Evolutionary conservation across 345 rosid genomes (phyloP).

Genomic region (Gossypium australe): DNA sequence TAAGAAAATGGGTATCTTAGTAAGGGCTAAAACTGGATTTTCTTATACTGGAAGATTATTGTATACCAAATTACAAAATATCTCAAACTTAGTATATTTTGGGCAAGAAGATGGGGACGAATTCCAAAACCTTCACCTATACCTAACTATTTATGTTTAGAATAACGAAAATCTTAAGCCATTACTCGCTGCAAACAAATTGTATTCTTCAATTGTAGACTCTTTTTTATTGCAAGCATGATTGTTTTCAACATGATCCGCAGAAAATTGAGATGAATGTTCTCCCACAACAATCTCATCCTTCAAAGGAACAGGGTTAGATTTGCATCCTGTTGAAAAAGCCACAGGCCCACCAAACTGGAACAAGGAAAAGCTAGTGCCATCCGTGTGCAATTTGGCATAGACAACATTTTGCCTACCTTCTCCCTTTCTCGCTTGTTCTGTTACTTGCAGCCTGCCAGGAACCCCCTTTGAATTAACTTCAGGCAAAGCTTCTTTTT

Average conservation of each 20-base stretch:
- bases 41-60: constrained; percentile 37
- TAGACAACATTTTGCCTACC: constrained; percentile 25
- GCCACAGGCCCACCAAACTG: constrained; percentile 88
- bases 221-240: constrained; percentile 44
- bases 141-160: constrained; percentile 26
- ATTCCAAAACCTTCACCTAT: constrained; percentile 28
- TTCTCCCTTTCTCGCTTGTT: constrained; percentile 23
- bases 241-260: constrained; percentile 41
- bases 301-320: constrained; percentile 31
- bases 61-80: constrained; percentile 29
- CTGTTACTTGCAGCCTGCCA: constrained; percentile 22
- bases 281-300: constrained; percentile 35
- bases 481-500: constrained; percentile 20
- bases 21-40: constrained; percentile 27
- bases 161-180: constrained; percentile 62
- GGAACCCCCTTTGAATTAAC: constrained; percentile 33
- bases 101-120: constrained; percentile 32
- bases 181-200: constrained; percentile 75
- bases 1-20: constrained; percentile 21
- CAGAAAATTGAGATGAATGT: constrained; percentile 39
- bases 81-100: constrained; percentile 32
- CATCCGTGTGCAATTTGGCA: constrained; percentile 26
- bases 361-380: constrained; percentile 66
- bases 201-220: constrained; percentile 61
- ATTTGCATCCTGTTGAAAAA: constrained; percentile 43